Evolutionary conservation across 129 eudicot species (phyloP).

Genomic region (Calendula officinalis): DNA sequence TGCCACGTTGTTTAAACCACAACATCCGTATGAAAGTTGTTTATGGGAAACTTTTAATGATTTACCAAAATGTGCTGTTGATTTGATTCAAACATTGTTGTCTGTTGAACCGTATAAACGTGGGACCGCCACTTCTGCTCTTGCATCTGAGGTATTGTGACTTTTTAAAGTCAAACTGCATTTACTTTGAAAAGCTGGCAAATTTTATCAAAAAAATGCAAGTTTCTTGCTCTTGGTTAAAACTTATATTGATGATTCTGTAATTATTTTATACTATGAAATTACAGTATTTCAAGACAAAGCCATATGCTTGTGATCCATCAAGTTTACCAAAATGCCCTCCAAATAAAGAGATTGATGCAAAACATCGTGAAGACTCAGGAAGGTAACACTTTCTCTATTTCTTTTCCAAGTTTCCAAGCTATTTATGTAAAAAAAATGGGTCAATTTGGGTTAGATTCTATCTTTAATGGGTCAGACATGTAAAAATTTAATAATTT

Average conservation of each 20-base stretch:
- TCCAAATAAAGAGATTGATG: slow-evolving; percentile 98
- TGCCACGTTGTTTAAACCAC: slow-evolving; percentile 92
- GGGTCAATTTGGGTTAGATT: neutral
- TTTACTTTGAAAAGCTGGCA: neutral
- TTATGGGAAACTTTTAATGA: slow-evolving; percentile 75
- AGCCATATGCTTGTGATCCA: slow-evolving; percentile 93
- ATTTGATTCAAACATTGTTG: slow-evolving; percentile 62
- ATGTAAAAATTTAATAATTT: neutral
- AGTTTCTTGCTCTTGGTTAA: neutral
- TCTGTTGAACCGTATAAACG: slow-evolving; percentile 90
- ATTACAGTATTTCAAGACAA: slow-evolving; percentile 68
- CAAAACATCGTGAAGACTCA: slow-evolving; percentile 82
- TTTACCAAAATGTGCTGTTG: slow-evolving; percentile 66
- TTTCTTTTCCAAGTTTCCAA: slow-evolving; percentile 2
- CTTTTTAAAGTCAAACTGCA: slow-evolving; percentile 8
- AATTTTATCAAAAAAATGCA: neutral
- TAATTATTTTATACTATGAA: slow-evolving; percentile 1
- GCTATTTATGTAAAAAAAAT: neutral
- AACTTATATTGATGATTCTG: slow-evolving; percentile 7
- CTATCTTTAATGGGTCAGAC: neutral
- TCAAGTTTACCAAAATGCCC: slow-evolving; percentile 89
- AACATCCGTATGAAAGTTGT: slow-evolving; percentile 79
- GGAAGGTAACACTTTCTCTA: slow-evolving; percentile 44
- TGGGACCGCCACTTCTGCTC: slow-evolving; percentile 84
- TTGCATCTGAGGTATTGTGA: slow-evolving; percentile 73